Conservation (phyloP, 495 filamentous ascomycete genomes). For the Trichodelitschia bisporula region DNA sequence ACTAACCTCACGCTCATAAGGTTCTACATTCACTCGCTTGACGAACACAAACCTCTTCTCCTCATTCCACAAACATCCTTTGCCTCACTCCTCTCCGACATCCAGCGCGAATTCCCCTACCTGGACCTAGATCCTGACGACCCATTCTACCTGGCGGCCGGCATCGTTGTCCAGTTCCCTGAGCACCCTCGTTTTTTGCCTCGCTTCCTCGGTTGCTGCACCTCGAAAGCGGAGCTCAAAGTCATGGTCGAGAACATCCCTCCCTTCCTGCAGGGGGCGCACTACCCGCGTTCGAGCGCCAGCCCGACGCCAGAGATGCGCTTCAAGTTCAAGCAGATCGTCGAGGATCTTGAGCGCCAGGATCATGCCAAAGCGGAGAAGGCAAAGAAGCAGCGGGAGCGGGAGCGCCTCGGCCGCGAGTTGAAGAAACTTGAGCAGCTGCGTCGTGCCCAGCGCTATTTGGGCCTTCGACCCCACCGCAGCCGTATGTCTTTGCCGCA, state of each 20-base stretch:
- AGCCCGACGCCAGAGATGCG: no score
- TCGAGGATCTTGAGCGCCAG: constrained; percentile 17
- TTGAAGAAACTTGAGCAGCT: constrained; percentile 25
- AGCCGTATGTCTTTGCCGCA: no score
- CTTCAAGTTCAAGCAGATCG: no score
- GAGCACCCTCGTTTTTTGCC: constrained; percentile 31
- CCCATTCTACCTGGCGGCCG: constrained; percentile 16
- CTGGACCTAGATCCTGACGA: constrained; percentile 25
- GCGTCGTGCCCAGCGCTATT: constrained; percentile 40
- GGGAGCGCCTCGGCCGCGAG: constrained; percentile 19
- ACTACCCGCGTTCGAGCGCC: no score
- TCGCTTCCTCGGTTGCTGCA: constrained; percentile 33
- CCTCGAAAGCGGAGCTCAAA: constrained; percentile 13
- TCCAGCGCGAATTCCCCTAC: constrained; percentile 26
- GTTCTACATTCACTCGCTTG: not conserved
- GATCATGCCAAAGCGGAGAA: constrained; percentile 22
- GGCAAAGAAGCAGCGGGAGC: constrained; percentile 19
- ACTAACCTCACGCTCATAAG: not conserved
- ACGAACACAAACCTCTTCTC: constrained; percentile 25
- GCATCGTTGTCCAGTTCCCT: constrained; percentile 32
- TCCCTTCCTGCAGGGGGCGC: no score
- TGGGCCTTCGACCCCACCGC: constrained; percentile 40
- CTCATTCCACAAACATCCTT: constrained; percentile 41
- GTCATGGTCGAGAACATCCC: constrained; percentile 13
- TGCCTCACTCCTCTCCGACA: constrained; percentile 26